These are phyloP conservation scores for Discostella stelligeroides DNA, from an alignment of 108 stramenopile genomes.

Conservation along the genomic window DNA sequence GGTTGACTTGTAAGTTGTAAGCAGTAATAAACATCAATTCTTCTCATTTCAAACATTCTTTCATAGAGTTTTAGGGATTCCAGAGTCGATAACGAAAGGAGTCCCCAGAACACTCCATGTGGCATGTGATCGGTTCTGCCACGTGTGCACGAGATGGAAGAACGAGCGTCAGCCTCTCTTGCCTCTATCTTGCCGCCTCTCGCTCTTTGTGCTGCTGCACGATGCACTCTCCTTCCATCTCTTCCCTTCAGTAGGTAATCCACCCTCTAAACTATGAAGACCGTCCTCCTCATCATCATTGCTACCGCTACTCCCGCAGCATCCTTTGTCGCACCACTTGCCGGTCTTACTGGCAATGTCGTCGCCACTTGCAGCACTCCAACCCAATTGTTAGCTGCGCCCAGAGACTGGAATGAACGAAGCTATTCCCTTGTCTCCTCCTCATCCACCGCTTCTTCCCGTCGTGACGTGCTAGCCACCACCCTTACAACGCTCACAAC, in stretches of 20 bases:
- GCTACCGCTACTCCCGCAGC: slow-evolving; percentile 8
- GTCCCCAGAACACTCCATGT: too few relatives aligned
- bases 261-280: slow-evolving; percentile 5
- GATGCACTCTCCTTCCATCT: too few relatives aligned
- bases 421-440: background rate
- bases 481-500: background rate
- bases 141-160: too few relatives aligned
- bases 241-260: too few relatives aligned
- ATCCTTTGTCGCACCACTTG: slow-evolving; percentile 1
- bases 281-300: slow-evolving; percentile 4
- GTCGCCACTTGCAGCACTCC: background rate
- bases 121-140: too few relatives aligned
- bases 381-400: background rate
- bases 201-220: too few relatives aligned
- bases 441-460: background rate
- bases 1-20: slow-evolving; percentile 43
- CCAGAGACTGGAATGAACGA: background rate
- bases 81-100: too few relatives aligned
- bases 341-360: too few relatives aligned
- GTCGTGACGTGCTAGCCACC: slow-evolving; percentile 8
- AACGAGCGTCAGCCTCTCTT: too few relatives aligned
- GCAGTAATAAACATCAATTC: background rate
- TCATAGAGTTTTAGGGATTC: too few relatives aligned
- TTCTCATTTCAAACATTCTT: background rate
- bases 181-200: too few relatives aligned